phyloP scores from a whole-genome alignment of 1,284 basidiomycete species.

The Leccinum subrobustum region DNA sequence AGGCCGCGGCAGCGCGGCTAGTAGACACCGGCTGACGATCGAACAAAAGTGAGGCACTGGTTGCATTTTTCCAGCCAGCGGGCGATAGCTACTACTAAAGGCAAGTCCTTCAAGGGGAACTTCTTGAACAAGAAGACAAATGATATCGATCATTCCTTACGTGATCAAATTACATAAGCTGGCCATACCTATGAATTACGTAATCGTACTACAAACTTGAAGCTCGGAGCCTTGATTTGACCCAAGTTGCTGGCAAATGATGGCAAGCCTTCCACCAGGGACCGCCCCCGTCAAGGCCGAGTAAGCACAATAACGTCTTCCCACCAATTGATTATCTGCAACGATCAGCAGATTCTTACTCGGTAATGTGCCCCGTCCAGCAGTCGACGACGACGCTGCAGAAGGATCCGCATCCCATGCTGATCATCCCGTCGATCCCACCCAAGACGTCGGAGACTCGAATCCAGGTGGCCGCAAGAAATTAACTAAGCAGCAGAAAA shows the following conservation, averaged over 20 bases:
- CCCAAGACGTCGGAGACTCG: conserved; percentile 25
- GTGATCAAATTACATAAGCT: too few relatives aligned
- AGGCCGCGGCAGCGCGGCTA: too few relatives aligned
- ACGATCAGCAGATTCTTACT: conserved; percentile 55
- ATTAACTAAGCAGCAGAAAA: conserved; percentile 61
- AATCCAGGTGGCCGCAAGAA: conserved; percentile 43
- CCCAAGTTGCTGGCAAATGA: conserved; percentile 10
- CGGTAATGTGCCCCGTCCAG: conserved; percentile 35
- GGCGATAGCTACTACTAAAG: too few relatives aligned
- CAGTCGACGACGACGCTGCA: conserved; percentile 74
- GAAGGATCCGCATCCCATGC: conserved; percentile 56
- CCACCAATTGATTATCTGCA: neutral
- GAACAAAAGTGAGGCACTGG: too few relatives aligned
- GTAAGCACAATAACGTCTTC: conserved; percentile 42
- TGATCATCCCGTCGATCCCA: conserved; percentile 24
- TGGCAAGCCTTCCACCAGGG: conserved; percentile 38
- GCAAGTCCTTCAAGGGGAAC: too few relatives aligned
- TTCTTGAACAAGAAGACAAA: too few relatives aligned
- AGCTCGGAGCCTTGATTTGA: neutral
- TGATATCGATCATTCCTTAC: too few relatives aligned
- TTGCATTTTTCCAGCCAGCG: too few relatives aligned
- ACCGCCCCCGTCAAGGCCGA: conserved; percentile 76
- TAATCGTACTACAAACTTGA: too few relatives aligned
- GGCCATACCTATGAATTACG: too few relatives aligned
- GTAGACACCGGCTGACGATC: too few relatives aligned